Base-by-base conservation (phyloP, 1,284 basidiomycete species). In the Ustilago crameri region DNA sequence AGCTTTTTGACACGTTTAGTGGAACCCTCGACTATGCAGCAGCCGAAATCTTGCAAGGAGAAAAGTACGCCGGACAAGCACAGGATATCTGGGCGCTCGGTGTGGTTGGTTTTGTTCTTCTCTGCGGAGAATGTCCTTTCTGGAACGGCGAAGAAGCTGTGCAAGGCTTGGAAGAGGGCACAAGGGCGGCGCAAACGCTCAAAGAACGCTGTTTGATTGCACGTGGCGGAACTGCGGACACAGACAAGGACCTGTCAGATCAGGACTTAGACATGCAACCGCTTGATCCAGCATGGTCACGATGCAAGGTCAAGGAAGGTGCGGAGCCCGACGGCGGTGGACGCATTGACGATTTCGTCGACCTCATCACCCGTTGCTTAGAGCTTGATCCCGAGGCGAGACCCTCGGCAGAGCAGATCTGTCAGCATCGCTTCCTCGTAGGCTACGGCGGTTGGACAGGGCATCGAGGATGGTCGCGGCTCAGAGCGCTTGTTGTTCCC, bases 51-150 rank as follows among this genome's bases (percentile, higher is more conserved):
- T 85, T 98, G 49, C 90, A 93, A 20, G 95, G 95, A 10, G 93
- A 96, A 81, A 89, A 92, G 63, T 98, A 98, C 83, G 88, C 91
- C 55, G 95, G 95, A 41, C 95, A 95, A 83, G 93, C 95, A 82
- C 95, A 98, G 84, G 95, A 98, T 77, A 90, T 98, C 0, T 98
- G 95, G 95, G 95, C 95, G 0, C 91, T 96, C 59, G 95, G 95
- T n/a, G 94, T 98, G 12, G 93, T 98, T 17, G 93, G 91, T 12
- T 98, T 95, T 83, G 96, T 98, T 54, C 88, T 98, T 58, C 88
- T 98, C 15, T 91, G 94, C 23, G 95, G 95, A 20, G 93, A 97
- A 85, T 96, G 93, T 76, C 94, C 95, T 0, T 80, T 82, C 87
- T 90, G 82, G 91, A 92, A 82, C 62, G 80, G 81, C 51, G 72